These are phyloP conservation scores for Mortierella sp. DNA, from an alignment of 371 early-diverging fungal genomes.

Conservation along the genomic window DNA sequence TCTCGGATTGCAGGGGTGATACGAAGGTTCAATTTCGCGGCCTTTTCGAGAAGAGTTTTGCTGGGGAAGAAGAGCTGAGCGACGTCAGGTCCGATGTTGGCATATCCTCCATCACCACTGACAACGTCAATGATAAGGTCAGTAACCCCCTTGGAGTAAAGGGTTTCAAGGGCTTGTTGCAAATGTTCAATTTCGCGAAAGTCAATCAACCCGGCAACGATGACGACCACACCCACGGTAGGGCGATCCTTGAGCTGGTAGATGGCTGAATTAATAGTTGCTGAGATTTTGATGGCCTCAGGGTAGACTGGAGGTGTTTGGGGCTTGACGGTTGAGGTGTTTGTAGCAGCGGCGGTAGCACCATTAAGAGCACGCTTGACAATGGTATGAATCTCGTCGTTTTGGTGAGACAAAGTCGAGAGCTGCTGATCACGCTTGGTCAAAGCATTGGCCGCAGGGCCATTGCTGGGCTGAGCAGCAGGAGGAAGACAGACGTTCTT, in stretches of 20 bases:
- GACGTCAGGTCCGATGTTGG: slow-evolving; percentile 11
- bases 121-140: slow-evolving; percentile 16
- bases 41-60: slow-evolving; percentile 11
- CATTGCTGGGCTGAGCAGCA: neutral
- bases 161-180: slow-evolving; percentile 6
- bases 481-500: slow-evolving; percentile 10
- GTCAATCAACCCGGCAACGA: neutral
- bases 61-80: slow-evolving; percentile 21
- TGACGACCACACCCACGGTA: slow-evolving; percentile 10
- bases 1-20: slow-evolving; percentile 8
- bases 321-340: neutral
- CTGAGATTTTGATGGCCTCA: neutral
- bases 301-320: slow-evolving; percentile 5
- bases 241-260: slow-evolving; percentile 23
- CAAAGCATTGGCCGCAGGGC: neutral
- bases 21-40: neutral
- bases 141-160: slow-evolving; percentile 14
- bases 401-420: neutral
- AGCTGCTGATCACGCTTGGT: neutral
- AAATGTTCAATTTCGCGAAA: slow-evolving; percentile 6
- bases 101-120: slow-evolving; percentile 10
- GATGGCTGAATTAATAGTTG: slow-evolving; percentile 7
- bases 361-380: neutral
- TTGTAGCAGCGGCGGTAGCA: neutral
- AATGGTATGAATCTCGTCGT: too few species aligned